Evolutionary conservation across 345 rosid species (phyloP), one percentile per base, ranked within the genome.

Genomic region (Rhodamnia argentea): DNA sequence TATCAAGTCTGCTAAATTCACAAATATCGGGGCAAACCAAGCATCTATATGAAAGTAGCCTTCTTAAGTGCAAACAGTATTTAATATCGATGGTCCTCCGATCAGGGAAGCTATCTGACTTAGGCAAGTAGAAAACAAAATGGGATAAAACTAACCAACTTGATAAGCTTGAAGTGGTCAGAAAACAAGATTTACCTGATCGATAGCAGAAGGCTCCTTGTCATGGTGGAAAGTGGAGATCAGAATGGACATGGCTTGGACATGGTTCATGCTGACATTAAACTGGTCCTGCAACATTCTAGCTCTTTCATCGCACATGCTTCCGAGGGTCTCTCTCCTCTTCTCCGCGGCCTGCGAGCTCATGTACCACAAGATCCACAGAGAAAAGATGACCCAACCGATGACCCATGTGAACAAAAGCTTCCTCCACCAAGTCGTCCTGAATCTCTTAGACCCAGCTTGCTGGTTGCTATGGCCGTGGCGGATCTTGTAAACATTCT

Each of bases 231-330:
- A 97, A 74, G 96, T 94, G 81, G 98, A 93, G 92, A 97, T 97
- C 91, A 96, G 91, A 88, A 97, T 95, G 83, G 99, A 95, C 95
- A 97, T 96, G 47, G 98, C 99, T 86, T 97, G 99, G 52, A 97
- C 91, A 91, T 97, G 99, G 89, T 97, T 97, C 99, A 97, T 90
- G 91, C 99, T 97, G 50, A 97, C 99, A 91, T 97, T 97, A 89
- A 97, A 97, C 90, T 97, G 99, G 91, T 97, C 99, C 89, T 96
- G 99, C 29, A 97, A 88, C 99, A 97, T 96, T 90, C 99, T 92
- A 85, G 99, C 98, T 87, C 99, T 95, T 91, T 96, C 98, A 85
- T 96, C 99, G 83, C 99, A 97, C 99, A 97, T 95, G 83, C 96
- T 95, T 52, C 91, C 89, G 37, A 97, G 93, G 7, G 94, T 91